phyloP scores from a whole-genome alignment of 257 asterid genomes.

The Linaria vulgaris region DNA sequence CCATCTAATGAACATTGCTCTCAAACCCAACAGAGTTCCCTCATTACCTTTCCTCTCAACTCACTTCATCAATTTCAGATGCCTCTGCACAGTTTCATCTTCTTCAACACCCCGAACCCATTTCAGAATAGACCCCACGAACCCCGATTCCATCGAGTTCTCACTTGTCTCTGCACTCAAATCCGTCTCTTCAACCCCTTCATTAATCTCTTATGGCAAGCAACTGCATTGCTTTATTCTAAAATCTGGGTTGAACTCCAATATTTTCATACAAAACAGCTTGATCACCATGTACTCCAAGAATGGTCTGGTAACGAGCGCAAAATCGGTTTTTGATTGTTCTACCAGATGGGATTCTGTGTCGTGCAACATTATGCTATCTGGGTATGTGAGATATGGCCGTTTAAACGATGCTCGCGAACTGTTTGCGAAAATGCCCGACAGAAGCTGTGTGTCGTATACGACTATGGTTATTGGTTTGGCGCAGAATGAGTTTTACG shows the following conservation, averaged over 20 bases:
- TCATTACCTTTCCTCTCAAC: conserved; percentile 9
- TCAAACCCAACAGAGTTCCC: conserved; percentile 25
- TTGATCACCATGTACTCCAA: conserved; percentile 81
- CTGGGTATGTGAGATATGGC: conserved; percentile 53
- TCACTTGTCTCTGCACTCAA: conserved; percentile 62
- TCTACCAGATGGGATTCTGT: conserved; percentile 47
- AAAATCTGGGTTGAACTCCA: conserved; percentile 62
- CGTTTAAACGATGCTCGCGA: conserved; percentile 49
- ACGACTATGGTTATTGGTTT: conserved; percentile 85
- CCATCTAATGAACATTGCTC: conserved; percentile 41
- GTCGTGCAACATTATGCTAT: conserved; percentile 72
- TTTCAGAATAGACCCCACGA: conserved; percentile 24
- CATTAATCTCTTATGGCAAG: conserved; percentile 47
- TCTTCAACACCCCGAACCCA: no score
- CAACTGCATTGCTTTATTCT: conserved; percentile 55
- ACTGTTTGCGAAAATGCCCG: conserved; percentile 80
- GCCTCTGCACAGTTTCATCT: conserved; percentile 34
- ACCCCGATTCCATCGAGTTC: conserved; percentile 41
- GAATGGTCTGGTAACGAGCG: conserved; percentile 47
- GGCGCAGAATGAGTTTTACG: conserved; percentile 48
- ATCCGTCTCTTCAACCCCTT: conserved; percentile 51
- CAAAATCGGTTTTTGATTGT: conserved; percentile 51
- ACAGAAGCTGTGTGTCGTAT: conserved; percentile 56
- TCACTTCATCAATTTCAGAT: conserved; percentile 32
- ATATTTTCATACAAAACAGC: conserved; percentile 67